Evolutionary conservation across 208 protist species (phyloP).

Genomic region (Leishmania major): DNA sequence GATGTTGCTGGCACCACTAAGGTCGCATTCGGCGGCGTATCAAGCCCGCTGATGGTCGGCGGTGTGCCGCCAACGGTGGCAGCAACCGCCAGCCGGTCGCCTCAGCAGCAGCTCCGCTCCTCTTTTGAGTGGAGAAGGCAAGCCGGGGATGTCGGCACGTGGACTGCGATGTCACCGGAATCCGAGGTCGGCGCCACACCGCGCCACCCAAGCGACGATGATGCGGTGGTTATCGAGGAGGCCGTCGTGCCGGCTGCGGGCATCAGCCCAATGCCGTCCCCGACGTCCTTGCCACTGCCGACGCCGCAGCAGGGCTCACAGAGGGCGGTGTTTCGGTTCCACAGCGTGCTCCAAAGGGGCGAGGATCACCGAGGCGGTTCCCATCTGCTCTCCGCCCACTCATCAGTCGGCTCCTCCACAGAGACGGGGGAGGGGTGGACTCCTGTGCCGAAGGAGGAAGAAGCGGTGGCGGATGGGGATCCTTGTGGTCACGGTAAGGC

Average conservation of each 20-base stretch:
- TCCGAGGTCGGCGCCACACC: not conserved
- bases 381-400: not conserved
- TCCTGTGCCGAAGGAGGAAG: not conserved
- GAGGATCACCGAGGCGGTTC: not conserved
- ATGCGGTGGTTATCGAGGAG: not conserved
- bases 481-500: not conserved
- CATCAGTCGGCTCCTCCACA: not conserved
- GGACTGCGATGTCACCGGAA: not conserved
- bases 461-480: not conserved
- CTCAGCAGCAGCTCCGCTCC: not conserved
- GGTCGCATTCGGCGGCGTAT: not conserved
- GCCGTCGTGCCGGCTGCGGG: not conserved
- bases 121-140: not conserved
- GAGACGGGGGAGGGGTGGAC: not conserved
- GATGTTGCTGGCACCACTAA: not conserved
- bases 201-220: not conserved
- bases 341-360: conserved; percentile 3
- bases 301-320: not conserved
- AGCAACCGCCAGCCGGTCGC: not conserved
- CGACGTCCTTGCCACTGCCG: not conserved
- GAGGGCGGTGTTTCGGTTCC: not conserved
- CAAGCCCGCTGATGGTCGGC: not conserved
- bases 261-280: not conserved
- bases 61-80: not conserved
- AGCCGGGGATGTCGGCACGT: not conserved